Evolutionary conservation across 106 monocot species (phyloP), one percentile per base, ranked within the genome.

Genomic region (Dactylorhiza incarnata): DNA sequence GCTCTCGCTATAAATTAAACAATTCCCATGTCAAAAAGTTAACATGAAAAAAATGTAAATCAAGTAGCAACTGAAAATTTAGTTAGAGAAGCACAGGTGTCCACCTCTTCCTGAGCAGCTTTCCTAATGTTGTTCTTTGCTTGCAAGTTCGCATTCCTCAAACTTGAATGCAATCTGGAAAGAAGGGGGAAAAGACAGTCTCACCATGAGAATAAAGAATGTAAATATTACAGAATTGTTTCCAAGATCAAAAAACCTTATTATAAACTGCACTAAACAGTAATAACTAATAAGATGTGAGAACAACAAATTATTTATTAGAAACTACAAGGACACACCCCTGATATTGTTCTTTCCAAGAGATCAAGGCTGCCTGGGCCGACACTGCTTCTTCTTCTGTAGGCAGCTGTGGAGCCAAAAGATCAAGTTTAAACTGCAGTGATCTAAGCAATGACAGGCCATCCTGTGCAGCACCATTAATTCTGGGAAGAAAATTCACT

Each of bases 101-200:
- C 81, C 44, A 91, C 96, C 84, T 96, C 96, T 83, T 90, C 78
- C 45, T 87, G 85, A 68, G 90, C 96, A 77, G 90, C 96, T 83
- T 86, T 90, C 58, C 82, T 76, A 16, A 96, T 89, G 78, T 94
- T 97, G 52, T 23, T 48, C 65, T 93, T 97, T 14, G 93, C 97
- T 85, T 91, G 93, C 74, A 97, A 52, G 78, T 97, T 97, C 65
- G 97, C 97, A 83, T 85, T 89, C 78, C 89, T 87, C 77, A 95
- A 72, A 26, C 79, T 74, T 54, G 48, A 69, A 76, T 83, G 94
- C 52, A 93, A 51, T 78, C 94, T 88, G 24, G 7, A 68, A 25
- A 14, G 50, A 45, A 29, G 29, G 29, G 29, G 29, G 29, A 29
- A 29, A 29, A 29, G 29, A 29, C 29, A 58, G 23, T 37, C 2